These are phyloP conservation scores for Fusarium duplospermum DNA, from an alignment of 2,329 filamentous ascomycete species.

Conservation along the genomic window DNA sequence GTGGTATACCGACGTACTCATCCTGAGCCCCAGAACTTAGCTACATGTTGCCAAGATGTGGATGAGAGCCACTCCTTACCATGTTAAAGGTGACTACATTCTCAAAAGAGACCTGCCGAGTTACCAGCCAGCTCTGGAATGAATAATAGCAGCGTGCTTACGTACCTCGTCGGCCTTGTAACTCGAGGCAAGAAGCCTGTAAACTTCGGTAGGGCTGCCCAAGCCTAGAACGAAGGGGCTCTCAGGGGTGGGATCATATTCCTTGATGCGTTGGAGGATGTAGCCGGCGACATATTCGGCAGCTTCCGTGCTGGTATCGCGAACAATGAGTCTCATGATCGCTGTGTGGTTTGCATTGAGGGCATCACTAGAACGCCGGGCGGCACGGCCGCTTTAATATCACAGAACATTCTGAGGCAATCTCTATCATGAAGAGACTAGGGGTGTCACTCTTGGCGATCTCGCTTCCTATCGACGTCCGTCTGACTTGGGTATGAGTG, in stretches of 20 bases:
- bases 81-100: neutral
- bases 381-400: neutral
- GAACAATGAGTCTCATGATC: neutral
- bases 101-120: neutral
- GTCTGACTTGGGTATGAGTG: neutral
- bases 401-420: neutral
- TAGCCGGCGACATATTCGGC: slow-evolving; percentile 70
- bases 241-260: slow-evolving; percentile 25
- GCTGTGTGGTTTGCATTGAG: neutral
- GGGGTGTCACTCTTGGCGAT: neutral
- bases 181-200: slow-evolving; percentile 71
- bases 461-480: neutral
- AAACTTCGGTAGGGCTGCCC: slow-evolving; percentile 34
- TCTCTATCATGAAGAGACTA: neutral
- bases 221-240: slow-evolving; percentile 37
- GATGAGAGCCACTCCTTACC: slow-evolving; percentile 30
- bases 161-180: slow-evolving; percentile 65
- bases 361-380: neutral
- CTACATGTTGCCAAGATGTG: neutral
- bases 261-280: slow-evolving; percentile 63
- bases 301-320: neutral
- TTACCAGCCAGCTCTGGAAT: neutral
- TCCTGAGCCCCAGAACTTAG: slow-evolving; percentile 59
- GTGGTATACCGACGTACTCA: slow-evolving; percentile 80
- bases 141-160: neutral